A percentile compares a stretch with the other conserved stretches of the same genome.
phyloP scores from a whole-genome alignment of 2,329 filamentous ascomycete species.

The Lithohypha guttulata region DNA sequence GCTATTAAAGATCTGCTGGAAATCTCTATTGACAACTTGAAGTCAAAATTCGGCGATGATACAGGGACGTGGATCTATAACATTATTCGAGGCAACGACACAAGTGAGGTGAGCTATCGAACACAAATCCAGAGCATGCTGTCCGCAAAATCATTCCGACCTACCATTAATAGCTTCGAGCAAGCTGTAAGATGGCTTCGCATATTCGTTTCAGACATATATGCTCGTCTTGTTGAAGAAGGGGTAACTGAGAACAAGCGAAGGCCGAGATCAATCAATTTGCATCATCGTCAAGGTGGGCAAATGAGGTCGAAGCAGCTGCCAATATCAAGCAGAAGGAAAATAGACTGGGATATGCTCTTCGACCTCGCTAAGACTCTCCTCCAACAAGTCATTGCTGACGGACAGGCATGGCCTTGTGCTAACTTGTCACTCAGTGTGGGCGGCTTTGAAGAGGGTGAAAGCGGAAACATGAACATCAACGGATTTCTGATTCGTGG shows the following conservation, averaged over 20 bases:
- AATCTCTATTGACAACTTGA: conserved; percentile 63
- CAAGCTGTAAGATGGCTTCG: conserved; percentile 76
- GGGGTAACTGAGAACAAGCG: conserved; percentile 79
- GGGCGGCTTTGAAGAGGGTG: conserved; percentile 81
- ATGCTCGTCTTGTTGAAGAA: conserved; percentile 78
- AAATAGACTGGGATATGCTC: conserved; percentile 60
- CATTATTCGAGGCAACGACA: conserved; percentile 74
- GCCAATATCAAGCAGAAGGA: conserved; percentile 65
- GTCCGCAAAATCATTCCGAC: conserved; percentile 88
- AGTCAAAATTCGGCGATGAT: conserved; percentile 68
- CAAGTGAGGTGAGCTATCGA: conserved; percentile 76
- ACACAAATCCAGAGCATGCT: conserved; percentile 97
- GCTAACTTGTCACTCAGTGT: conserved; percentile 81
- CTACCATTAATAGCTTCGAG: conserved; percentile 64
- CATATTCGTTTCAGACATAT: conserved; percentile 88
- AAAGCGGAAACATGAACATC: conserved; percentile 76
- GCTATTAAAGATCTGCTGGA: conserved; percentile 62
- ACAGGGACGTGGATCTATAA: conserved; percentile 78
- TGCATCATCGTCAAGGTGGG: conserved; percentile 66
- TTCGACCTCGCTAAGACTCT: conserved; percentile 68
- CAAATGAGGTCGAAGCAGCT: conserved; percentile 65
- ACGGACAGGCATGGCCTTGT: conserved; percentile 80
- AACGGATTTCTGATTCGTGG: conserved; percentile 69
- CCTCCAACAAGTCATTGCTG: conserved; percentile 63
- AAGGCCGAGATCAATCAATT: conserved; percentile 70